Percentiles rank a stretch among this genome's conserved stretches.
These are phyloP conservation scores for Umbellularia californica DNA, from an alignment of 164 flowering plant species.

Conservation along the genomic window DNA sequence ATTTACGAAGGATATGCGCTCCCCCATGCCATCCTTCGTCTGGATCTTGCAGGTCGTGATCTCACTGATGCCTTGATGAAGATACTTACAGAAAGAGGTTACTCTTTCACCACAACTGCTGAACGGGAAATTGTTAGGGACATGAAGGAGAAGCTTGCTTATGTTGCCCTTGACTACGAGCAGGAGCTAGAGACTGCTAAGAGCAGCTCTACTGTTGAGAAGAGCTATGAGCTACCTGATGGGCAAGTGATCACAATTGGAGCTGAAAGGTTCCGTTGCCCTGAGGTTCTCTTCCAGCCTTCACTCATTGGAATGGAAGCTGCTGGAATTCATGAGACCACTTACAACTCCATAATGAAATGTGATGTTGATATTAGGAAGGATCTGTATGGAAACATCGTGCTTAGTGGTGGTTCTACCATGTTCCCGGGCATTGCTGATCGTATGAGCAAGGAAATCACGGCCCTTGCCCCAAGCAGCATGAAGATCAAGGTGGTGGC, in stretches of 20 bases:
- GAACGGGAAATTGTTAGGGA: slow-evolving; percentile 73
- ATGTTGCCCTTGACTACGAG: slow-evolving; percentile 64
- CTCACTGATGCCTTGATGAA: slow-evolving; percentile 66
- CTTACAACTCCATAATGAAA: slow-evolving; percentile 66
- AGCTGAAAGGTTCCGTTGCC: slow-evolving; percentile 69
- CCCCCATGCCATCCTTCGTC: slow-evolving; percentile 66
- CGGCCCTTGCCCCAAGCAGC: slow-evolving; percentile 69
- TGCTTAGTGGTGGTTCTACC: slow-evolving; percentile 68
- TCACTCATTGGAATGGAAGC: slow-evolving; percentile 66
- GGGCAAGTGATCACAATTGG: slow-evolving; percentile 71
- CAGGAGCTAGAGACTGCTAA: slow-evolving; percentile 60
- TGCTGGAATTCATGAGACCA: slow-evolving; percentile 62
- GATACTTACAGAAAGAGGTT: slow-evolving; percentile 67
- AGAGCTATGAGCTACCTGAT: slow-evolving; percentile 65
- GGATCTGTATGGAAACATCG: slow-evolving; percentile 62
- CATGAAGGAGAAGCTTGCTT: slow-evolving; percentile 63
- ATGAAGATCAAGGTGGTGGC: slow-evolving; percentile 69
- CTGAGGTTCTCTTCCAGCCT: slow-evolving; percentile 73
- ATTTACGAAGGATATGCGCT: slow-evolving; percentile 66
- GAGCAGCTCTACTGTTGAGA: slow-evolving; percentile 58
- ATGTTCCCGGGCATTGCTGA: slow-evolving; percentile 72
- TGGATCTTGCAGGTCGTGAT: slow-evolving; percentile 70
- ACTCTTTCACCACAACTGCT: slow-evolving; percentile 59
- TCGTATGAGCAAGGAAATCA: slow-evolving; percentile 73
- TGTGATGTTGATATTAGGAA: slow-evolving; percentile 67